phyloP scores from a whole-genome alignment of 176 grass and related monocot species.

The Oryza meyeriana region DNA sequence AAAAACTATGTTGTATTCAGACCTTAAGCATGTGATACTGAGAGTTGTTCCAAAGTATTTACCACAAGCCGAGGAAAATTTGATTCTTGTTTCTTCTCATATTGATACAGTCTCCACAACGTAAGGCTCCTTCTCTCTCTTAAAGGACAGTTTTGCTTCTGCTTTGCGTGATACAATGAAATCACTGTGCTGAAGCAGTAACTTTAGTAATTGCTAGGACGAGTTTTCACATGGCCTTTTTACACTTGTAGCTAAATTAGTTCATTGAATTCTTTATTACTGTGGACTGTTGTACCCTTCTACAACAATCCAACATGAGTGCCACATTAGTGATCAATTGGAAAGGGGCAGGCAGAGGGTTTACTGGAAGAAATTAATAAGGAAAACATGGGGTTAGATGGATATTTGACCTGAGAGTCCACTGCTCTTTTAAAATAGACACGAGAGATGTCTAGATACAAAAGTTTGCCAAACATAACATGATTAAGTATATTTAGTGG shows the following conservation, averaged over 20 bases:
- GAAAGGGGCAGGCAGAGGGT: background rate
- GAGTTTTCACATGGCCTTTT: background rate
- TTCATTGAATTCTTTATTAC: background rate
- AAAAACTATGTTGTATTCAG: constrained; percentile 89
- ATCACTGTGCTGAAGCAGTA: background rate
- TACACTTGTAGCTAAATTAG: constrained; percentile 1
- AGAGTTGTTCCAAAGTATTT: constrained; percentile 94
- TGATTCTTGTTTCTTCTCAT: constrained; percentile 94
- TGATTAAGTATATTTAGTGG: background rate
- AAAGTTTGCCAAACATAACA: constrained; percentile 23
- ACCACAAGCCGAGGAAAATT: constrained; percentile 76
- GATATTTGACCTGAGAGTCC: background rate
- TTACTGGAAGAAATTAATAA: background rate
- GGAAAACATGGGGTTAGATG: background rate
- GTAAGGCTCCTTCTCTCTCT: constrained; percentile 46
- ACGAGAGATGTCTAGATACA: background rate
- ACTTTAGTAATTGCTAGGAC: background rate
- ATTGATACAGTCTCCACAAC: constrained; percentile 92
- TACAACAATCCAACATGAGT: background rate
- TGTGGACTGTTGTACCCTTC: background rate
- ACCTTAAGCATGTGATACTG: constrained; percentile 88
- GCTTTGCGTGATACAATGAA: constrained; percentile 4
- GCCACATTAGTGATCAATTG: constrained; percentile 1
- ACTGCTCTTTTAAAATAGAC: background rate
- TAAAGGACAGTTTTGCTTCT: background rate